A percentile compares a stretch with the other conserved stretches of the same genome.
Evolutionary conservation across 192 early-diverging fungal genomes (phyloP).

Genomic region (Coemansia sp.): DNA sequence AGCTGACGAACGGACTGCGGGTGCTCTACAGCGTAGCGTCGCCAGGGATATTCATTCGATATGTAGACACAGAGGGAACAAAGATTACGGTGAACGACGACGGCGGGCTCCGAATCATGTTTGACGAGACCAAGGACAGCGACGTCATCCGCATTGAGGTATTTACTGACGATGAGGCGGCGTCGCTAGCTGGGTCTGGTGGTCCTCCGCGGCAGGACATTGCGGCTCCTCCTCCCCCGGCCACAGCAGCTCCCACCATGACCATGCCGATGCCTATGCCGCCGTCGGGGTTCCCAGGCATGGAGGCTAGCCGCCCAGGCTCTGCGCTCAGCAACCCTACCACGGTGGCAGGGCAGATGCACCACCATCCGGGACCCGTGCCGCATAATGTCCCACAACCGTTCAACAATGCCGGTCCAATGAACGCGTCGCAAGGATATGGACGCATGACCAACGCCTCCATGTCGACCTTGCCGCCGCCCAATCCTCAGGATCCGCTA

Average conservation of each 20-base stretch:
- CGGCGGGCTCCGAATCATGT: slow-evolving; percentile 42
- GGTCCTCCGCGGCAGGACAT: not conserved
- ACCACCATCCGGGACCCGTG: slow-evolving; percentile 20
- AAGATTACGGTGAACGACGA: slow-evolving; percentile 46
- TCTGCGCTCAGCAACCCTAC: slow-evolving; percentile 30
- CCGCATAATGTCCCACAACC: slow-evolving; percentile 14
- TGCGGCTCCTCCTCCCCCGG: slow-evolving; percentile 1
- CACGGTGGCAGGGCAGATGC: not conserved
- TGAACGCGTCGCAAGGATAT: slow-evolving; percentile 17
- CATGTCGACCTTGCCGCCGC: slow-evolving; percentile 29
- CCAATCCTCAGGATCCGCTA: slow-evolving; percentile 40
- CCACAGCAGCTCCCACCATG: slow-evolving; percentile 9
- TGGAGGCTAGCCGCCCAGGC: slow-evolving; percentile 27
- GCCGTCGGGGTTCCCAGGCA: slow-evolving; percentile 42
- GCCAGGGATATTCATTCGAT: slow-evolving; percentile 31
- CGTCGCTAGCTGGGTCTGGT: not conserved
- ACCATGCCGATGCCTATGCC: slow-evolving; percentile 48
- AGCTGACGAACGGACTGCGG: slow-evolving; percentile 34
- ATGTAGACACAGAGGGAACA: slow-evolving; percentile 33
- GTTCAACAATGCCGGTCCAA: slow-evolving; percentile 7
- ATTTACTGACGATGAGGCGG: slow-evolving; percentile 10
- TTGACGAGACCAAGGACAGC: slow-evolving; percentile 32
- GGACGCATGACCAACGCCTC: slow-evolving; percentile 24
- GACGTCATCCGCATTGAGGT: slow-evolving; percentile 44
- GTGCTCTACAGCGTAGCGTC: slow-evolving; percentile 35